phyloP scores from a whole-genome alignment of 352 stramenopile species.

The Globisporangium okanoganense region DNA sequence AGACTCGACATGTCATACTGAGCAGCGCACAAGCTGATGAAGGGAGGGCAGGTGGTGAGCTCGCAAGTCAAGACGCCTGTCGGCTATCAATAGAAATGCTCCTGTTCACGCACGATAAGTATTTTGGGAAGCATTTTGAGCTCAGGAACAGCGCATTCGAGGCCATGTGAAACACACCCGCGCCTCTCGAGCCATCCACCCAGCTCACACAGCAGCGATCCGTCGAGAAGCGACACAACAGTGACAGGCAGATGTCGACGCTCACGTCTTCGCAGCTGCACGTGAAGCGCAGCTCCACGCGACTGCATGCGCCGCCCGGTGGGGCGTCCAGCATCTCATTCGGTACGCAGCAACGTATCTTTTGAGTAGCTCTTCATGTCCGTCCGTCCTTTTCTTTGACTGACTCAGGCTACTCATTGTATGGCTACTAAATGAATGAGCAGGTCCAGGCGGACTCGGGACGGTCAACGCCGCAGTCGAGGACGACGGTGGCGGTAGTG shows the following conservation, averaged over 20 bases:
- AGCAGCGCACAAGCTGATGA: too few species aligned
- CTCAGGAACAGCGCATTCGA: too few species aligned
- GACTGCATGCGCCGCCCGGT: constrained; percentile 63
- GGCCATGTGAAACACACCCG: too few species aligned
- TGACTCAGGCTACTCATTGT: background rate
- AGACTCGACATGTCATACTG: constrained; percentile 38
- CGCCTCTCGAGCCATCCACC: too few species aligned
- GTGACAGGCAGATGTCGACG: constrained; percentile 52
- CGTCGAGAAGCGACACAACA: too few species aligned
- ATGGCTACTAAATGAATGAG: background rate
- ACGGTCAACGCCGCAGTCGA: constrained; percentile 24
- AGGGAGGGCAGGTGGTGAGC: too few species aligned
- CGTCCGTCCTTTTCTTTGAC: too few species aligned
- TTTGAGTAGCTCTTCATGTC: constrained; percentile 1
- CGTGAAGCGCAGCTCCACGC: constrained; percentile 75
- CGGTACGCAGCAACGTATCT: constrained; percentile 22
- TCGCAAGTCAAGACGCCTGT: too few species aligned
- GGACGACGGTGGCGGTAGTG: background rate
- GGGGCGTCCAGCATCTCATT: constrained; percentile 68
- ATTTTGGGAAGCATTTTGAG: too few species aligned
- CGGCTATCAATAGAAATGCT: too few species aligned
- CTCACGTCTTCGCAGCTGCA: constrained; percentile 72
- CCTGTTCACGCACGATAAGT: too few species aligned
- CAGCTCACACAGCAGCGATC: too few species aligned
- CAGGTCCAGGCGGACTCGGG: constrained; percentile 43